Evolutionary conservation across 2,329 filamentous ascomycete genomes (phyloP).

Genomic region (Rhinocladiella mackenziei): DNA sequence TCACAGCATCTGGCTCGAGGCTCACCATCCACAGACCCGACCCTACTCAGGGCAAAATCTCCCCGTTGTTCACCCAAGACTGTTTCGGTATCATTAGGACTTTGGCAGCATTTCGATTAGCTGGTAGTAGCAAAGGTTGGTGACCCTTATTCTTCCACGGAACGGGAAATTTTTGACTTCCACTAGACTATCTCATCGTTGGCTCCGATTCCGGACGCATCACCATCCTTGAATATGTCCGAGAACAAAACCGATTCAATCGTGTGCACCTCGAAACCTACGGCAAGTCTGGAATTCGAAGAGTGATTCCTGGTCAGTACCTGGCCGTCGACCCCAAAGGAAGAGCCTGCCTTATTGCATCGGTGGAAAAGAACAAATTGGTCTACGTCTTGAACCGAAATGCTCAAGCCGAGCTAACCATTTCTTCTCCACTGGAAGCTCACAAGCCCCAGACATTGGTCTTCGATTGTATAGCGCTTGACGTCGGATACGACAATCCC

Average conservation of each 20-base stretch:
- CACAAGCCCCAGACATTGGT: conserved; percentile 90
- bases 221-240: conserved; percentile 86
- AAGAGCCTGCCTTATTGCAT: conserved; percentile 88
- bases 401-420: conserved; percentile 88
- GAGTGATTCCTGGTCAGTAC: conserved; percentile 93
- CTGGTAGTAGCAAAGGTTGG: conserved; percentile 90
- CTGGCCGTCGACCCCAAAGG: conserved; percentile 94
- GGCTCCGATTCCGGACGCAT: conserved; percentile 94
- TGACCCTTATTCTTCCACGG: not conserved
- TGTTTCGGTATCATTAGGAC: conserved; percentile 92
- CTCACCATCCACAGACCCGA: conserved; percentile 85
- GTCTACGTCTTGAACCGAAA: conserved; percentile 98
- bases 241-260: conserved; percentile 79
- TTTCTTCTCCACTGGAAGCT: conserved; percentile 93
- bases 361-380: conserved; percentile 97
- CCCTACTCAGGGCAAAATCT: conserved; percentile 77
- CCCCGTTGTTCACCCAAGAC: conserved; percentile 83
- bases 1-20: conserved; percentile 86
- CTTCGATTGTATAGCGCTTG: conserved; percentile 79
- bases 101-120: conserved; percentile 82
- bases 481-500: conserved; percentile 95
- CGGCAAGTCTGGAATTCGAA: conserved; percentile 90
- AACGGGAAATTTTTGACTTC: conserved; percentile 10
- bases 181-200: conserved; percentile 86
- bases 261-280: conserved; percentile 95